Conservation (phyloP, 2,329 filamentous ascomycete genomes). For the Colletotrichum phormii region DNA sequence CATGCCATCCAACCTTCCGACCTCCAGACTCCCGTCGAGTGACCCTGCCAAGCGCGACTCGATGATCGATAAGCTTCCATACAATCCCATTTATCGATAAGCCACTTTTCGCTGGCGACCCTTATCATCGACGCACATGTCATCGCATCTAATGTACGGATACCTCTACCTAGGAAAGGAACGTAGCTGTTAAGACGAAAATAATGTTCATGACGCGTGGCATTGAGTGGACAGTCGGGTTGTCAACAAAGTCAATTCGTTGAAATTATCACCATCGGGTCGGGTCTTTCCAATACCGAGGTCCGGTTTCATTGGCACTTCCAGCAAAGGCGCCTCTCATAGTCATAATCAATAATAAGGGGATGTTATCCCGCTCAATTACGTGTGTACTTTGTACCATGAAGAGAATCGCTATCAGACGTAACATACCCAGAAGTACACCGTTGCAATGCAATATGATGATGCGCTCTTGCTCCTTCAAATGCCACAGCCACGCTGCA, state of each 20-base stretch:
- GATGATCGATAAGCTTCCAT: too few relatives aligned
- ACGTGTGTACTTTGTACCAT: not conserved
- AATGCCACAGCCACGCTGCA: not conserved
- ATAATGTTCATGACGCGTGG: too few relatives aligned
- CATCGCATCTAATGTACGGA: too few relatives aligned
- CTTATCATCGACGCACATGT: too few relatives aligned
- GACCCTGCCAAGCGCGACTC: too few relatives aligned
- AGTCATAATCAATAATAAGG: not conserved
- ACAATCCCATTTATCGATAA: too few relatives aligned
- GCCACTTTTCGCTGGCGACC: too few relatives aligned
- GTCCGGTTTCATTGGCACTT: constrained; percentile 30
- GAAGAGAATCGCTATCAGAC: not conserved
- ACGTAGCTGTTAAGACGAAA: too few relatives aligned
- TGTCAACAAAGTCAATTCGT: not conserved
- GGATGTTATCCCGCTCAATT: not conserved
- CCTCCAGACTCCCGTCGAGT: too few relatives aligned
- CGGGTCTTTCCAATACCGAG: constrained; percentile 5
- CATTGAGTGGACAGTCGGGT: too few relatives aligned
- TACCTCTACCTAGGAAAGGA: too few relatives aligned
- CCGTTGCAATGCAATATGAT: constrained; percentile 23
- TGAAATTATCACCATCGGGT: not conserved
- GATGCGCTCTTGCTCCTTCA: constrained; percentile 11
- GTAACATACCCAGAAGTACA: constrained; percentile 19
- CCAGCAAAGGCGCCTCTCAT: constrained; percentile 12
- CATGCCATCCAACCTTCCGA: too few relatives aligned